These are phyloP conservation scores for Fusarium torreyae DNA, from an alignment of 2,329 filamentous ascomycete species.

Conservation along the genomic window DNA sequence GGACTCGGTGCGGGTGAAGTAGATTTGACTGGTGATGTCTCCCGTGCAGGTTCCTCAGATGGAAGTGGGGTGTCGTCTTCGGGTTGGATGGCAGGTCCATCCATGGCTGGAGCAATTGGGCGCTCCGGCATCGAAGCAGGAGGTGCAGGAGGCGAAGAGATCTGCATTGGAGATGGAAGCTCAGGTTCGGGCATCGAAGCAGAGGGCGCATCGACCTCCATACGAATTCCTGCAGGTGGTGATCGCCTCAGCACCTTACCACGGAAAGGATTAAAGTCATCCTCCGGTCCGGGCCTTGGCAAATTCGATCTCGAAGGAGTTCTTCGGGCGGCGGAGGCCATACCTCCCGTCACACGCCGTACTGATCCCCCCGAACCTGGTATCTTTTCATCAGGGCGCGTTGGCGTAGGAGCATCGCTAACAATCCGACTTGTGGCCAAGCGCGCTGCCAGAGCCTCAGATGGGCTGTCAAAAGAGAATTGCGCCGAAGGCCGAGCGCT, in stretches of 20 bases:
- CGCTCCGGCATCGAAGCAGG: constrained; percentile 36
- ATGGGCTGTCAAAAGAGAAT: constrained; percentile 46
- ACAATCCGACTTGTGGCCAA: constrained; percentile 47
- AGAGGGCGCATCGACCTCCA: constrained; percentile 22
- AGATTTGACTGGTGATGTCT: constrained; percentile 13
- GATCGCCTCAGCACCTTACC: constrained; percentile 50
- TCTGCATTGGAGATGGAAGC: constrained; percentile 5
- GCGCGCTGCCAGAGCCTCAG: constrained; percentile 52
- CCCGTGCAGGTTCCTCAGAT: constrained; percentile 2
- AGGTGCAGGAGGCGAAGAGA: constrained; percentile 13
- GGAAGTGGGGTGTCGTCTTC: constrained; percentile 3
- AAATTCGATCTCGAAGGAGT: constrained; percentile 61
- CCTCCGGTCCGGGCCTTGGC: constrained; percentile 59
- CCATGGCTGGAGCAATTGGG: background rate
- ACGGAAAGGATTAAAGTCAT: constrained; percentile 52
- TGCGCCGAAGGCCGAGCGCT: constrained; percentile 17
- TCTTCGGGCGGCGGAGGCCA: constrained; percentile 57
- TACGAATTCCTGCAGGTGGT: constrained; percentile 50
- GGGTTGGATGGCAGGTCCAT: background rate
- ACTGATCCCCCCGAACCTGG: constrained; percentile 35
- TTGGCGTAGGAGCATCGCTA: constrained; percentile 44
- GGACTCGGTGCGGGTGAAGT: constrained; percentile 9
- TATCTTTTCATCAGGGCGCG: constrained; percentile 23
- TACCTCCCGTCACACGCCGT: constrained; percentile 48
- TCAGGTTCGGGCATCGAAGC: constrained; percentile 40